phyloP scores from a whole-genome alignment of 2,329 filamentous ascomycete species.

The Trichothecium roseum region DNA sequence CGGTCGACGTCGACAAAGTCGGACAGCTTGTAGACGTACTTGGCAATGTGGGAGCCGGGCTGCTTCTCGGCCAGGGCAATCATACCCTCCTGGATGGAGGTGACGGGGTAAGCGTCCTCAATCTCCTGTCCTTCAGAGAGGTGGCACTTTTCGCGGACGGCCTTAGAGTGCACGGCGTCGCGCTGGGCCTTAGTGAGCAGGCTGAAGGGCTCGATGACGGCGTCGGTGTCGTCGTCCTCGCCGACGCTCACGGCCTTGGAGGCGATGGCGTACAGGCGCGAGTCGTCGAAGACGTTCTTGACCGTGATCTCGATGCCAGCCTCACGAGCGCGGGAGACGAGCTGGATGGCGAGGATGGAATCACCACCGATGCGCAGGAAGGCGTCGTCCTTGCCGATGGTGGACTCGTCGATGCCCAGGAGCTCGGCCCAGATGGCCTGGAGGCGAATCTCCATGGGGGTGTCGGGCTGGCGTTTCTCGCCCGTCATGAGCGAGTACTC shows the following conservation, averaged over 20 bases:
- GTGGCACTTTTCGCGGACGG: not conserved
- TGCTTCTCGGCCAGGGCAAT: constrained; percentile 19
- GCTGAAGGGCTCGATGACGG: too few species aligned
- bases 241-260: not conserved
- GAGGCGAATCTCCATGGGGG: constrained; percentile 15
- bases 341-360: constrained; percentile 8
- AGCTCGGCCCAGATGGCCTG: constrained; percentile 19
- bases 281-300: constrained; percentile 1
- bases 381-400: constrained; percentile 5
- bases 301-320: constrained; percentile 1
- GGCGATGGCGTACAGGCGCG: constrained; percentile 1
- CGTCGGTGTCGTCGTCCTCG: too few species aligned
- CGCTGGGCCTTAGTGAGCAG: not conserved
- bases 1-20: constrained; percentile 8
- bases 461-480: constrained; percentile 7
- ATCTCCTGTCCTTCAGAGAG: not conserved
- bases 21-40: constrained; percentile 11
- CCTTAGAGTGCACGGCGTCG: not conserved
- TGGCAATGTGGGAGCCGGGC: constrained; percentile 20
- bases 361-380: constrained; percentile 10
- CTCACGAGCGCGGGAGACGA: constrained; percentile 2
- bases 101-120: constrained; percentile 24
- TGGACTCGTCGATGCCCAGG: not conserved
- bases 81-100: constrained; percentile 24
- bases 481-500: constrained; percentile 14